Base-by-base conservation (phyloP, 148 eudicot species). In the Persicaria tinctoria region DNA sequence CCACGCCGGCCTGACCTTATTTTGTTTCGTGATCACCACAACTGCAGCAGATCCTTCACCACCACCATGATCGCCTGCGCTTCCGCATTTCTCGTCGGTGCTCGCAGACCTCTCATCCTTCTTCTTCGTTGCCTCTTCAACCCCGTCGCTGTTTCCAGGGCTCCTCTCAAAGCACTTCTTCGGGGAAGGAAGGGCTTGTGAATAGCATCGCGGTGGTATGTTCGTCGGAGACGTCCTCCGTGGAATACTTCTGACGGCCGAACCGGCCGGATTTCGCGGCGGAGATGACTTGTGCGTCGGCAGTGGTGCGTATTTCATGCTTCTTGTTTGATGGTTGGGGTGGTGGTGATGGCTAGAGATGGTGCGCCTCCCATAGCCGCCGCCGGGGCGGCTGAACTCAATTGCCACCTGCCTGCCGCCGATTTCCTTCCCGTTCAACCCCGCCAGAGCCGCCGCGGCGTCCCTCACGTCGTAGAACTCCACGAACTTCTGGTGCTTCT, bases 341-440 rank as follows among this genome's bases (percentile, higher is more conserved):
- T 4, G 38, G 11, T 2, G 64, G 38, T 1, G 63, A 18, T 7
- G 12, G 27, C 1, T 38, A 23, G 59, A 27, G n/a, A 32, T 32
- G 44, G 71, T 66, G 32, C 74, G 82, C 59, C 74, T 85, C 77
- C 70, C 44, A 71, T 53, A 27, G 14, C 83, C 76, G 0, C 98
- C 95, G 53, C 97, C 97, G 4, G 97, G 93, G 27, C 98, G 71
- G 53, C 96, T 91, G 66, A 80, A 94, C 51, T 92, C 97, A 9
- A 94, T 85, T 14, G 82, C 55, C 0, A 90, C 74, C 23, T 51
- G 64, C 8, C 72, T 81, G 5, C 96, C 93, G 41, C 63, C 54
- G 44, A 94, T 89, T 77, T 91, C 96, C 38, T 83, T 83, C 0
- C 98, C 97, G 44, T 87, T 86, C 89, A 94, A 79, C 38, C 76